phyloP scores from a whole-genome alignment of 192 early-diverging fungal genomes.

The Podila clonocystis region DNA sequence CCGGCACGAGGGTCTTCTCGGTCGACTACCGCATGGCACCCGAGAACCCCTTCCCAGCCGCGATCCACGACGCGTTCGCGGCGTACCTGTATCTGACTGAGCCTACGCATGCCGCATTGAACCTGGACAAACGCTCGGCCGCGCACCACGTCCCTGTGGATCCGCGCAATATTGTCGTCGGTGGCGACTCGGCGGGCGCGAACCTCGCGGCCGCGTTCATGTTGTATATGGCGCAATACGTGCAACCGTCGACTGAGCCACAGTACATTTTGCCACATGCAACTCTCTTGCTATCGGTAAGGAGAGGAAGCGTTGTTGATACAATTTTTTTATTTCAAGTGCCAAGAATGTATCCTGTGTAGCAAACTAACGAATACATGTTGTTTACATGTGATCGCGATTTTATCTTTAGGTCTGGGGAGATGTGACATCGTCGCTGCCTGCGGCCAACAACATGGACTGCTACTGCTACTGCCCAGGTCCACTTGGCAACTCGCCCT shows the following conservation, averaged over 20 bases:
- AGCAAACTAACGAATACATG: background rate
- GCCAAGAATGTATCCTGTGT: no score
- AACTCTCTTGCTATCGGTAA: conserved; percentile 28
- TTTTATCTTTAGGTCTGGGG: conserved; percentile 6
- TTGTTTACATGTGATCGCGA: background rate
- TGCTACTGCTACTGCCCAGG: conserved; percentile 42
- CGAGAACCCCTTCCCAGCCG: conserved; percentile 81
- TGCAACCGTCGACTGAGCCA: conserved; percentile 27
- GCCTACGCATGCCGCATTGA: conserved; percentile 54
- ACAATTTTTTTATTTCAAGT: background rate
- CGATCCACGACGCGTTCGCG: conserved; percentile 83
- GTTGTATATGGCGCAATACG: conserved; percentile 31
- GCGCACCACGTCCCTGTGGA: conserved; percentile 46
- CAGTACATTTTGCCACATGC: conserved; percentile 35
- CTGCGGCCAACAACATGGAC: conserved; percentile 16
- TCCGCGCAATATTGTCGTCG: conserved; percentile 65
- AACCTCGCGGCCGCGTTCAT: conserved; percentile 60
- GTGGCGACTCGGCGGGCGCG: conserved; percentile 80
- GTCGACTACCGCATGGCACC: conserved; percentile 88
- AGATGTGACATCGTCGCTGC: conserved; percentile 32
- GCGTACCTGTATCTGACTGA: conserved; percentile 75
- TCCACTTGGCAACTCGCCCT: conserved; percentile 14
- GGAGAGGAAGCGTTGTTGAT: background rate
- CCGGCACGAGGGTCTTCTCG: conserved; percentile 35
- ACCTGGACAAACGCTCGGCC: conserved; percentile 18